Base-by-base conservation (phyloP, 192 early-diverging fungal species). In the Geranomyces variabilis region DNA sequence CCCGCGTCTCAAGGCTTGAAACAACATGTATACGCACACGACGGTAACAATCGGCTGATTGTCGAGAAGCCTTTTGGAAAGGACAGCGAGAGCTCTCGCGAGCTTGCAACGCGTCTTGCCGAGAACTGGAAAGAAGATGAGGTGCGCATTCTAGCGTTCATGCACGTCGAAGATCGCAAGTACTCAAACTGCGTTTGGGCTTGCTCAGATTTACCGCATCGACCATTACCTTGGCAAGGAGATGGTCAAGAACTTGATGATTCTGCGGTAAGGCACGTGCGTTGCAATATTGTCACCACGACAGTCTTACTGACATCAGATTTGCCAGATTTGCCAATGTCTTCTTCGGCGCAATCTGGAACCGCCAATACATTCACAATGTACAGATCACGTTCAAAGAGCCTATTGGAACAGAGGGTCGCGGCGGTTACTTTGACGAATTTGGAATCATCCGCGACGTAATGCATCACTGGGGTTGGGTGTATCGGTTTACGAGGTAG, bases 41-140 rank as follows among this genome's bases (percentile, higher is more conserved):
- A 71, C 13, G 90, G 87, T 34, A 79, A 81, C 29, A 95, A 94
- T 79, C 90, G 96, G 26, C 71, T 99, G 66, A 88, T 99, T 72
- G 93, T 99, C 28, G 96, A 99, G 72, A 99, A 99, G 86, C 96
- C 96, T 1, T 99, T 99, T 84, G 96, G 96, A 9, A 90, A 90
- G 78, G 96, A 99, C 74, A 82, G 90, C 29, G 93, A 91, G 0
- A 93, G 91, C 53, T 92, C 89, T 55, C 84, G 90, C 62, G 81
- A 87, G 72, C 85, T 99, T 12, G 88, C 81, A 46, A 67, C 66
- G n/a, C 86, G 89, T 1, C 81, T 99, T 33, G 88, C 90, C 28
- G 80, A 84, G 12, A 78, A 93, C 62, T 99, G 93, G 84, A 78
- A 79, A 17, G 96, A 99, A 70, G 86, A 95, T 28, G 95, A 97